A percentile compares a stretch with the other conserved stretches of the same genome.
Evolutionary conservation across 2,329 filamentous ascomycete species (phyloP).

Genomic region (Knufia petricola): DNA sequence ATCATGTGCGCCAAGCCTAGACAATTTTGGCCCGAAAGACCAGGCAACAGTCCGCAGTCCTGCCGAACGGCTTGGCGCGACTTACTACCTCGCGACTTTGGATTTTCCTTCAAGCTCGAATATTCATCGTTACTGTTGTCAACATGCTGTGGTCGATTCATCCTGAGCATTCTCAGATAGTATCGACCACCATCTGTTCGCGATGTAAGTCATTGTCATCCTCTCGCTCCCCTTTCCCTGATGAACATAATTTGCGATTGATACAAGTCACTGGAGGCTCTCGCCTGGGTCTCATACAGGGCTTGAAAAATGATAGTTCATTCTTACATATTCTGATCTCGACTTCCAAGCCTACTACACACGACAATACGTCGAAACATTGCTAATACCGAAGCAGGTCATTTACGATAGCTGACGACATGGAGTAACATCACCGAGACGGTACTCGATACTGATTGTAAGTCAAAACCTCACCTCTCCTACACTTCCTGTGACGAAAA

Average conservation of each 20-base stretch:
- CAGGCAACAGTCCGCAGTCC: no score
- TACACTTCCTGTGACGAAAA: conserved; percentile 45
- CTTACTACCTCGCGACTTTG: no score
- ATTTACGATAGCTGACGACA: neutral
- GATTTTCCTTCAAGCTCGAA: neutral
- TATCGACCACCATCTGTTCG: neutral
- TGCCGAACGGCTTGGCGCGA: no score
- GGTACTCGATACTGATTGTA: no score
- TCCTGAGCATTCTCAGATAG: neutral
- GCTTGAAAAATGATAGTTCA: conserved; percentile 71
- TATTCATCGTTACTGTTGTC: neutral
- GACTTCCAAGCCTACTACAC: neutral
- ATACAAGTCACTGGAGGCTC: conserved; percentile 70
- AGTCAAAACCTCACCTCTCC: conserved; percentile 5
- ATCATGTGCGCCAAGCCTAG: neutral
- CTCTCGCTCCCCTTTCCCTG: conserved; percentile 39
- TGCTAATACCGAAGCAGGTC: conserved; percentile 14
- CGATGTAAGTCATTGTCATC: conserved; percentile 5
- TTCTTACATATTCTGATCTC: conserved; percentile 98
- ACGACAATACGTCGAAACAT: neutral
- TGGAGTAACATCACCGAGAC: conserved; percentile 7
- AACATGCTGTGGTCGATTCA: no score
- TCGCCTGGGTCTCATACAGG: conserved; percentile 82
- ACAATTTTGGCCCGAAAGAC: neutral
- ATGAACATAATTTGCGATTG: conserved; percentile 99